phyloP scores from a whole-genome alignment of 75 land plant species.

The Sequoia sempervirens region DNA sequence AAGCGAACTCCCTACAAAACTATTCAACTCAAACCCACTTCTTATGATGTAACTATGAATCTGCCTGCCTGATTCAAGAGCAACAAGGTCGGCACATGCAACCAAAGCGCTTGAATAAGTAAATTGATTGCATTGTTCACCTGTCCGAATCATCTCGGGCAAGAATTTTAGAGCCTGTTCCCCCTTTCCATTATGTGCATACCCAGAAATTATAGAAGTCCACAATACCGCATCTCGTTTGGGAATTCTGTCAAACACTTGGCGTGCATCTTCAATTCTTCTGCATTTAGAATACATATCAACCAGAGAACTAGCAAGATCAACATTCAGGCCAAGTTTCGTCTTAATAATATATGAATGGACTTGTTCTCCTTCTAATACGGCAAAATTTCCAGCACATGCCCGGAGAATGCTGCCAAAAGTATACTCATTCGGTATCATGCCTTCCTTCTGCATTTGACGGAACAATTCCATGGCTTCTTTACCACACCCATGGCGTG shows the following conservation, averaged over 20 bases:
- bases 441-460: constrained; percentile 37
- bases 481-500: constrained; percentile 16
- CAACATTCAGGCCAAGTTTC: constrained; percentile 13
- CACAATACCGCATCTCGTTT: constrained; percentile 35
- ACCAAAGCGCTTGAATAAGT: constrained; percentile 34
- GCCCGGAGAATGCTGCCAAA: constrained; percentile 33
- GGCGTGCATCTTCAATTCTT: constrained; percentile 23
- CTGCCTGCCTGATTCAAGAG: constrained; percentile 22
- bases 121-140: constrained; percentile 34
- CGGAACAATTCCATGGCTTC: constrained; percentile 32
- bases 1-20: constrained; percentile 30
- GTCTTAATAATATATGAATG: constrained; percentile 30
- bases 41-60: constrained; percentile 36
- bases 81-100: constrained; percentile 28
- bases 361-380: constrained; percentile 31
- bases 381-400: constrained; percentile 18
- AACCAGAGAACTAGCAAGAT: constrained; percentile 46
- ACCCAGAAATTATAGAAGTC: constrained; percentile 49
- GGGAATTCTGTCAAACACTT: constrained; percentile 25
- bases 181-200: constrained; percentile 37
- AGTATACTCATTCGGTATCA: constrained; percentile 27
- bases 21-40: constrained; percentile 30
- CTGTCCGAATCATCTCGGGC: constrained; percentile 19
- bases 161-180: constrained; percentile 27
- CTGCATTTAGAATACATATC: constrained; percentile 52